Conservation (phyloP, 78 protist species). For the Isochrysis galbana region DNA sequence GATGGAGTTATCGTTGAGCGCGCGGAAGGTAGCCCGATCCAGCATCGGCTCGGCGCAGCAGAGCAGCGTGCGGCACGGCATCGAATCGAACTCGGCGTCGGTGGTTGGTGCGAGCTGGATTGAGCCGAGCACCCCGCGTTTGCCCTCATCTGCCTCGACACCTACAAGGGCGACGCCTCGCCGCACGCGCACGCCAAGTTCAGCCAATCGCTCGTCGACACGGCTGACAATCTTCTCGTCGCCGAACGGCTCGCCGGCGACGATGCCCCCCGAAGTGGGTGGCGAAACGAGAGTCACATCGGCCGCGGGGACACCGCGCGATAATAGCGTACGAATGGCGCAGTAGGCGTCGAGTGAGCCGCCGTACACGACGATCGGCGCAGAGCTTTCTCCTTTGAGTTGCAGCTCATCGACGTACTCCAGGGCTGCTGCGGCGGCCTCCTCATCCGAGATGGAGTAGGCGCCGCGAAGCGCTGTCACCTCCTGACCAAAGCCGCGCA, state of each 20-base stretch:
- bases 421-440: not conserved
- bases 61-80: slow-evolving; percentile 6
- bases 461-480: not conserved
- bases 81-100: not conserved
- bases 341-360: slow-evolving; percentile 31
- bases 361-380: slow-evolving; percentile 22
- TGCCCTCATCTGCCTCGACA: not conserved
- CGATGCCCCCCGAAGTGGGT: not conserved
- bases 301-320: not conserved
- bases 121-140: not conserved
- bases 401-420: not conserved
- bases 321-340: not conserved
- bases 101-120: not conserved
- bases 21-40: slow-evolving; percentile 21
- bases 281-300: not conserved
- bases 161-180: not conserved
- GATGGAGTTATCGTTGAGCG: slow-evolving; percentile 30
- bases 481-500: not conserved
- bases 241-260: not conserved
- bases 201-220: not conserved
- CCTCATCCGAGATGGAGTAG: slow-evolving; percentile 1
- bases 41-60: slow-evolving; percentile 5
- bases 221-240: not conserved
- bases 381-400: not conserved
- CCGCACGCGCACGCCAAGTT: not conserved